These are phyloP conservation scores for Aschersonia sp. DNA, from an alignment of 2,329 filamentous ascomycete genomes.

Conservation along the genomic window DNA sequence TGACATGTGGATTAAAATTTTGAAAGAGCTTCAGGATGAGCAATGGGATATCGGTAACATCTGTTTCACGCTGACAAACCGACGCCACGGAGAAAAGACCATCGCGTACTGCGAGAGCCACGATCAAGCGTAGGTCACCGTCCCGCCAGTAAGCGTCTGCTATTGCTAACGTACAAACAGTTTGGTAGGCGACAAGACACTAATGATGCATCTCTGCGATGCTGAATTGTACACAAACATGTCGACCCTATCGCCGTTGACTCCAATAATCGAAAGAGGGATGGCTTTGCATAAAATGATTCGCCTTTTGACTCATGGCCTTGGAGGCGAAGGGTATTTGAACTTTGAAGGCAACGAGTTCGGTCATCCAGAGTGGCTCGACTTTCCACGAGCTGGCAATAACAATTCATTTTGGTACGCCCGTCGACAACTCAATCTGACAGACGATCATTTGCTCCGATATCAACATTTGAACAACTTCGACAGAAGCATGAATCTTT, in stretches of 20 bases:
- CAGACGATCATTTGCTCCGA: slow-evolving; percentile 70
- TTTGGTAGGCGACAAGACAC: slow-evolving; percentile 86
- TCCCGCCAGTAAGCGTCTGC: neutral
- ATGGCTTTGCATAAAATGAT: slow-evolving; percentile 97
- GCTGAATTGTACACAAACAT: slow-evolving; percentile 97
- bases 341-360: slow-evolving; percentile 99
- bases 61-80: slow-evolving; percentile 77
- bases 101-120: slow-evolving; percentile 97
- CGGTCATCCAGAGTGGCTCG: slow-evolving; percentile 96
- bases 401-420: slow-evolving; percentile 91
- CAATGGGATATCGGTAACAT: slow-evolving; percentile 85
- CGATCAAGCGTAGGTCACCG: slow-evolving; percentile 71
- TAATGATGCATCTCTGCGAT: slow-evolving; percentile 98
- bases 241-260: slow-evolving; percentile 73
- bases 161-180: slow-evolving; percentile 27
- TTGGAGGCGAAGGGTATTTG: slow-evolving; percentile 92
- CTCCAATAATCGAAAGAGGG: slow-evolving; percentile 76
- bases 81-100: slow-evolving; percentile 91
- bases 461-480: slow-evolving; percentile 91
- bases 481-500: slow-evolving; percentile 78
- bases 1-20: slow-evolving; percentile 97
- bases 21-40: slow-evolving; percentile 84
- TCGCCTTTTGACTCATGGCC: slow-evolving; percentile 73
- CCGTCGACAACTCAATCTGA: slow-evolving; percentile 81
- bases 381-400: slow-evolving; percentile 91